A percentile compares a stretch with the other conserved stretches of the same genome.
Evolutionary conservation across 2,329 filamentous ascomycete species (phyloP).

Genomic region (Microcyclosporella mali): DNA sequence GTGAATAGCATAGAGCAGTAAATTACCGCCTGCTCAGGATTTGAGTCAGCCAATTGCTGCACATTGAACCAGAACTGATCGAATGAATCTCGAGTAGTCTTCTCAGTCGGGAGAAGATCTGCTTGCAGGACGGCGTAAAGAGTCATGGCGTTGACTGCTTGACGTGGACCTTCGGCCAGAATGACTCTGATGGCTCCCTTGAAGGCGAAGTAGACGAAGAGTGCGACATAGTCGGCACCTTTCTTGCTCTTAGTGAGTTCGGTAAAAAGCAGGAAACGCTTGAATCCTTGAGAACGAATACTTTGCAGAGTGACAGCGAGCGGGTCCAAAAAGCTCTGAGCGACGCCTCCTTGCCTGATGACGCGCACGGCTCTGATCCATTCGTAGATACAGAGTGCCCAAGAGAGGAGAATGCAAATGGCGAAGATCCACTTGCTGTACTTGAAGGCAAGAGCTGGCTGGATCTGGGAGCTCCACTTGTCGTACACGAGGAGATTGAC

Average conservation of each 20-base stretch:
- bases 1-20: constrained; percentile 91
- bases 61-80: constrained; percentile 80
- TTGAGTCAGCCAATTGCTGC: constrained; percentile 61
- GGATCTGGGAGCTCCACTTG: constrained; percentile 77
- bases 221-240: constrained; percentile 79
- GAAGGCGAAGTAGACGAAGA: constrained; percentile 84
- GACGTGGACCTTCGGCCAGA: constrained; percentile 84
- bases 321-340: constrained; percentile 84
- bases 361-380: constrained; percentile 73
- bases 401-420: constrained; percentile 83
- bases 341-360: constrained; percentile 77
- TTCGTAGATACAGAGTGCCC: constrained; percentile 73
- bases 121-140: constrained; percentile 76
- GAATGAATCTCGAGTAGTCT: constrained; percentile 57
- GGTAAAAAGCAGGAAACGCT: constrained; percentile 85
- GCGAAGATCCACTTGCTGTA: constrained; percentile 94
- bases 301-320: constrained; percentile 80
- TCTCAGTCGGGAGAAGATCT: constrained; percentile 55
- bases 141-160: constrained; percentile 84
- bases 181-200: constrained; percentile 82
- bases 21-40: constrained; percentile 74
- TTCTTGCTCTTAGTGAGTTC: constrained; percentile 88
- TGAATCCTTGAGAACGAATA: constrained; percentile 75
- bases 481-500: constrained; percentile 85
- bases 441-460: constrained; percentile 68